Conservation (phyloP, 495 filamentous ascomycete genomes). For the Penicillium pancosmium region DNA sequence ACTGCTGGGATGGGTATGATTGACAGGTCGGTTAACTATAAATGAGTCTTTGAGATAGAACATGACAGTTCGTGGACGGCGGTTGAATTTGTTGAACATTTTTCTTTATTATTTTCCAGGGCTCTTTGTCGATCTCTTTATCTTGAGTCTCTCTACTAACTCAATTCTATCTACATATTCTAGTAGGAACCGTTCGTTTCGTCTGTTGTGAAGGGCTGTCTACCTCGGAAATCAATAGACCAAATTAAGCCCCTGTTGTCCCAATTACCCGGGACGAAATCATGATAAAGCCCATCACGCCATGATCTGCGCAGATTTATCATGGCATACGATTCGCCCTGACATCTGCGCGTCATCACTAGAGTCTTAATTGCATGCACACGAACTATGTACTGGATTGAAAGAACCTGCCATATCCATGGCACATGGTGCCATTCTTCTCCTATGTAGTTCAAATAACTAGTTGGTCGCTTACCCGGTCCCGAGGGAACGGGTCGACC, state of each 20-base stretch:
- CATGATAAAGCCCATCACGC: background rate
- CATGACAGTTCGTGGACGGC: background rate
- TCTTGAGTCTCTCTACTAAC: no score
- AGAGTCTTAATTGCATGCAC: background rate
- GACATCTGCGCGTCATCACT: background rate
- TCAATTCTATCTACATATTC: no score
- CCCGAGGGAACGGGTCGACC: background rate
- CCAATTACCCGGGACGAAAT: background rate
- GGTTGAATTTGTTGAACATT: background rate
- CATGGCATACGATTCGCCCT: background rate
- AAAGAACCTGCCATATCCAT: background rate
- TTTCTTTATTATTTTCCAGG: background rate
- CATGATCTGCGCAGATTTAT: background rate
- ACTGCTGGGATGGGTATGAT: background rate
- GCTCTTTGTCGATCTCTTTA: no score
- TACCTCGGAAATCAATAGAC: conserved; percentile 2
- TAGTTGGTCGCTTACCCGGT: background rate
- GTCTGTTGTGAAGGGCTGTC: background rate
- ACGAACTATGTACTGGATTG: background rate
- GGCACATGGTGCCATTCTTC: background rate
- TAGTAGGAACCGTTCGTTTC: no score
- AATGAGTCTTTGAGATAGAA: no score
- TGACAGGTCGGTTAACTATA: background rate
- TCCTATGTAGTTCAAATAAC: background rate
- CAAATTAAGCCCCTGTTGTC: background rate